These are phyloP conservation scores for Polyporus arcularius DNA, from an alignment of 768 basidiomycete species.

Conservation along the genomic window DNA sequence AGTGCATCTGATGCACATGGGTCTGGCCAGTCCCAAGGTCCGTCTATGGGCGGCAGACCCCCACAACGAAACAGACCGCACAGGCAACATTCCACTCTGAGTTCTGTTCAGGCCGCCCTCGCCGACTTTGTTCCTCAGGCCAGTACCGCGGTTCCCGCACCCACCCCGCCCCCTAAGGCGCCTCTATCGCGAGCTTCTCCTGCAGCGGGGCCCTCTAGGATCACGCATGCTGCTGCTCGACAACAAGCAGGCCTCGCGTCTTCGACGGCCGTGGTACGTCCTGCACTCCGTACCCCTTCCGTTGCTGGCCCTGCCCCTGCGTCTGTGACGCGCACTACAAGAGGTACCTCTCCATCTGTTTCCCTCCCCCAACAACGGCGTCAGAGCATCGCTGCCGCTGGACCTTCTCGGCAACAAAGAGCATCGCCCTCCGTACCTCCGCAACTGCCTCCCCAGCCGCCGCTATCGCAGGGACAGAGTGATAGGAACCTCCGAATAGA, in stretches of 20 bases:
- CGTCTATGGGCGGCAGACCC: not conserved
- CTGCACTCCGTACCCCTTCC: not conserved
- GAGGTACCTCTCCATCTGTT: not conserved
- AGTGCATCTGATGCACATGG: not conserved
- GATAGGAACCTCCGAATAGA: conserved; percentile 7
- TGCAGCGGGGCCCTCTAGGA: not conserved
- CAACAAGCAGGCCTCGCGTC: not conserved
- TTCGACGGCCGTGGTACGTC: not conserved
- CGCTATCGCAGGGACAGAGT: not conserved
- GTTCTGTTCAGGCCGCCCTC: conserved; percentile 9
- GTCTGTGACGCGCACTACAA: not conserved
- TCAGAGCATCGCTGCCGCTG: not conserved
- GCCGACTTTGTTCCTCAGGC: conserved; percentile 1
- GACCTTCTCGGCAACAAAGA: not conserved
- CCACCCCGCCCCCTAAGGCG: not conserved
- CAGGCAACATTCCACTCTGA: not conserved
- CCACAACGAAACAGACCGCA: not conserved
- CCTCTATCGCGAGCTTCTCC: not conserved
- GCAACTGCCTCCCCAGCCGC: not conserved
- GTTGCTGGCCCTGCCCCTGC: not conserved
- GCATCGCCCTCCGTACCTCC: not conserved
- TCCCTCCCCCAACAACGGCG: not conserved
- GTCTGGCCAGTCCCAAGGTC: not conserved
- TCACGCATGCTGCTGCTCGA: not conserved
- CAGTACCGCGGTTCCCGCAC: not conserved